Percentiles rank a stretch among this genome's conserved stretches.
phyloP scores from a whole-genome alignment of 257 asterid genomes.

The Nicotiana noctiflora region DNA sequence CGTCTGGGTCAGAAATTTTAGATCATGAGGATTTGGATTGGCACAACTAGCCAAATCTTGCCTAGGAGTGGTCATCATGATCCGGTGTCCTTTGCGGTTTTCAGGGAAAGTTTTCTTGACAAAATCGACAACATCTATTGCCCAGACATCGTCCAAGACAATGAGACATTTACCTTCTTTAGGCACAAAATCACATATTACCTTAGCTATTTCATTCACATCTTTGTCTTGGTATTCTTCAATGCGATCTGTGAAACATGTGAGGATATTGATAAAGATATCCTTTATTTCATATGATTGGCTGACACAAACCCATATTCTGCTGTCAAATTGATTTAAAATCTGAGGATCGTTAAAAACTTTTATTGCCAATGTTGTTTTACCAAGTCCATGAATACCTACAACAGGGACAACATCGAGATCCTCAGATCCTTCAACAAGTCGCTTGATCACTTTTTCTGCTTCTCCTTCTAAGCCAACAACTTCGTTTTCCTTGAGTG shows the following conservation, averaged over 20 bases:
- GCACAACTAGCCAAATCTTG: conserved; percentile 20
- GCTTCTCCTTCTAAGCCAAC: too few relatives aligned
- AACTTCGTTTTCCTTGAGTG: too few relatives aligned
- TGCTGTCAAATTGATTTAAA: conserved; percentile 16
- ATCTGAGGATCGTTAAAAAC: conserved; percentile 16
- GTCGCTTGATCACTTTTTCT: too few relatives aligned
- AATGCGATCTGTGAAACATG: neutral
- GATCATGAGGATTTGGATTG: conserved; percentile 14
- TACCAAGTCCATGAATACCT: conserved; percentile 39
- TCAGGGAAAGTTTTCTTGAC: conserved; percentile 22
- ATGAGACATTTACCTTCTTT: conserved; percentile 21
- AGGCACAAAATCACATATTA: neutral
- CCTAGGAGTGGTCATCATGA: conserved; percentile 33
- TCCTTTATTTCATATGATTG: conserved; percentile 8
- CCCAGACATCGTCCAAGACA: conserved; percentile 38
- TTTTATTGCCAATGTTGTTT: conserved; percentile 33
- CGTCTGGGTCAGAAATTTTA: conserved; percentile 8
- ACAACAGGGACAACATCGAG: conserved; percentile 27
- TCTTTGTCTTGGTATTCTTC: conserved; percentile 5
- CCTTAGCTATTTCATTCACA: neutral
- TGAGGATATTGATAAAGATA: conserved; percentile 19
- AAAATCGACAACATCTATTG: conserved; percentile 16
- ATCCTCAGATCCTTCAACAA: conserved; percentile 3
- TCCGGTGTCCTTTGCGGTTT: conserved; percentile 16
- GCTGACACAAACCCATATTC: conserved; percentile 29